Evolutionary conservation across 345 rosid genomes (phyloP).

Genomic region (Jatropha curcas): DNA sequence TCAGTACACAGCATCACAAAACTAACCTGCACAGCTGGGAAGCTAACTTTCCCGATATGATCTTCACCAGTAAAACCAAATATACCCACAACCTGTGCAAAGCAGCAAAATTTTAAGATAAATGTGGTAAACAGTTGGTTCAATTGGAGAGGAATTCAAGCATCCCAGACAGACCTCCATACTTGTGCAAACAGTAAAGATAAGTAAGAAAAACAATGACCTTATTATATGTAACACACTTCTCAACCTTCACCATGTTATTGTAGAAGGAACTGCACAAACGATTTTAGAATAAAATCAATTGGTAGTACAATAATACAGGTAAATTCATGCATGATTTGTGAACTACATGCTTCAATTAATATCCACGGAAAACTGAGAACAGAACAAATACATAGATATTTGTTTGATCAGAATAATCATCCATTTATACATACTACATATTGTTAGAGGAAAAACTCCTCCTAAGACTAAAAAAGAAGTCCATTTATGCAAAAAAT

Average conservation of each 20-base stretch:
- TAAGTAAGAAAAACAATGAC: slow-evolving; percentile 29
- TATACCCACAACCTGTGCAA: slow-evolving; percentile 67
- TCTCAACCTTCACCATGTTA: slow-evolving; percentile 84
- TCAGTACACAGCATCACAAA: slow-evolving; percentile 11
- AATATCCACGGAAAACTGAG: neutral
- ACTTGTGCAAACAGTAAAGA: neutral
- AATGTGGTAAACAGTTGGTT: neutral
- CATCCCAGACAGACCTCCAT: neutral
- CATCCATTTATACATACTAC: neutral
- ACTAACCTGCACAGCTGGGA: slow-evolving; percentile 90
- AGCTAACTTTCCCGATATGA: slow-evolving; percentile 87
- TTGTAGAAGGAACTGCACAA: slow-evolving; percentile 74
- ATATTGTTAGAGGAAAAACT: neutral
- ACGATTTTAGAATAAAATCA: neutral
- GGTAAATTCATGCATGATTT: neutral
- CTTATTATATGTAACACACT: slow-evolving; percentile 88
- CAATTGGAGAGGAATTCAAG: neutral
- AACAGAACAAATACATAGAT: no score
- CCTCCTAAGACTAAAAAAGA: no score
- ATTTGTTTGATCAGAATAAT: no score
- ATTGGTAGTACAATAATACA: neutral
- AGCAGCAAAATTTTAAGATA: slow-evolving; percentile 3
- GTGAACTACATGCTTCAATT: neutral
- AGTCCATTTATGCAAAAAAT: no score
- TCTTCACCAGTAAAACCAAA: slow-evolving; percentile 97